Evolutionary conservation across 192 early-diverging fungal genomes (phyloP).

Genomic region (Entophlyctis luteolus): DNA sequence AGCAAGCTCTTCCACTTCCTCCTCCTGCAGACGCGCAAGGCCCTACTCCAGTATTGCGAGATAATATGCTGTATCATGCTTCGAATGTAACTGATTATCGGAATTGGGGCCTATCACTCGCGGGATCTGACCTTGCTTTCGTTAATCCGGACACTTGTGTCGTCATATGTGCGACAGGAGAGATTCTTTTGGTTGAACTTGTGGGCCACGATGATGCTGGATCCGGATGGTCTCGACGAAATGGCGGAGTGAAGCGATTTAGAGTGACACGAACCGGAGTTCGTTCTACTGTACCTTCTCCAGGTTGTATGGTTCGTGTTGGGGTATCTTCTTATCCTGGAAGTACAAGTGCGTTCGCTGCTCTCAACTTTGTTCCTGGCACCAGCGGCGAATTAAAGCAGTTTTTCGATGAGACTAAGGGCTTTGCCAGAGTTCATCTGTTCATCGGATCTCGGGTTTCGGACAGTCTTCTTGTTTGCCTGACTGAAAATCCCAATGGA

Average conservation of each 20-base stretch:
- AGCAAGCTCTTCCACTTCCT: constrained; percentile 34
- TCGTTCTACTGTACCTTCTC: neutral
- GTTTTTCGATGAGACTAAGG: constrained; percentile 7
- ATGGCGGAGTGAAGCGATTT: constrained; percentile 71
- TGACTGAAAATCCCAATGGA: constrained; percentile 29
- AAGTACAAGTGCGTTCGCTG: neutral
- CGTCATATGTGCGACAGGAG: constrained; percentile 56
- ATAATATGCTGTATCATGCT: constrained; percentile 46
- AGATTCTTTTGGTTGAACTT: constrained; percentile 68
- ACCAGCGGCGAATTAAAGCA: constrained; percentile 8
- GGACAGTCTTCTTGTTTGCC: constrained; percentile 70
- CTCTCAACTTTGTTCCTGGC: too few species aligned
- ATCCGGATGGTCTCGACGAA: constrained; percentile 64
- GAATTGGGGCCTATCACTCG: constrained; percentile 66
- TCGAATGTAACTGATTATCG: constrained; percentile 42
- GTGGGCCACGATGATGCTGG: constrained; percentile 51
- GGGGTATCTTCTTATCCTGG: neutral
- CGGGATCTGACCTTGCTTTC: constrained; percentile 60
- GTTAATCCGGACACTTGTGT: constrained; percentile 70
- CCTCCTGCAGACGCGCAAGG: constrained; percentile 30
- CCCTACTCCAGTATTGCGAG: constrained; percentile 16
- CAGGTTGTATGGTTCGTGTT: neutral
- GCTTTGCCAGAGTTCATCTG: constrained; percentile 48
- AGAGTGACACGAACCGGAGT: constrained; percentile 35
- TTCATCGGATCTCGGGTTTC: constrained; percentile 68